These are phyloP conservation scores for Pulveroboletus sp. DNA, from an alignment of 768 basidiomycete genomes.

Conservation along the genomic window DNA sequence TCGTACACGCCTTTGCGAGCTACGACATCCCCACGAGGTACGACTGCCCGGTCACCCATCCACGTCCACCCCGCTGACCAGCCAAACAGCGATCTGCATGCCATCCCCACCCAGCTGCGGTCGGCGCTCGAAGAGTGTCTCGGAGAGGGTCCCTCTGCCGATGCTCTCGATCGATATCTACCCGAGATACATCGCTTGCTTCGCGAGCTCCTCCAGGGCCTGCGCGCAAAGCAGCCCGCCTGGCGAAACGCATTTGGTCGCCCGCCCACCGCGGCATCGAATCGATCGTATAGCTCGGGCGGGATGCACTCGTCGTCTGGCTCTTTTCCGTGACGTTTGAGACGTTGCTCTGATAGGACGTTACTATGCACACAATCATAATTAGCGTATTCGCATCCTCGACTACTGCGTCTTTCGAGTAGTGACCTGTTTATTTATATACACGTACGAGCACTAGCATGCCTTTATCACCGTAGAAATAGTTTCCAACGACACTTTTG, in stretches of 20 bases:
- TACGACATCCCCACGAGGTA: slow-evolving; percentile 79
- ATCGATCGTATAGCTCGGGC: neutral
- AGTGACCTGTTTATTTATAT: no score
- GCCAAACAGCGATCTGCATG: slow-evolving; percentile 35
- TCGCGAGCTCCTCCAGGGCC: slow-evolving; percentile 37
- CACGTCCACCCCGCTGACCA: neutral
- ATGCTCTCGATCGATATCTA: neutral
- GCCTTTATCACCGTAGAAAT: no score
- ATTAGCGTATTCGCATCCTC: neutral
- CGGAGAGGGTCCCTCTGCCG: slow-evolving; percentile 33
- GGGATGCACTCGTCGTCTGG: neutral
- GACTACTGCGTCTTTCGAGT: no score
- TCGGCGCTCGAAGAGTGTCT: slow-evolving; percentile 42
- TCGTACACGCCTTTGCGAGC: slow-evolving; percentile 69
- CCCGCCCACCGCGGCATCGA: neutral
- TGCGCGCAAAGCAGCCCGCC: slow-evolving; percentile 1
- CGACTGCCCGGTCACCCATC: slow-evolving; percentile 15
- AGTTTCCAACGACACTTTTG: slow-evolving; percentile 42
- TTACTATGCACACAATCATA: neutral
- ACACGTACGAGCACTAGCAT: no score
- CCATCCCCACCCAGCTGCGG: slow-evolving; percentile 39
- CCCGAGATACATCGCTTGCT: slow-evolving; percentile 17
- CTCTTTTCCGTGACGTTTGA: slow-evolving; percentile 9
- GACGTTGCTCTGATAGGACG: no score
- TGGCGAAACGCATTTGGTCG: slow-evolving; percentile 2